Evolutionary conservation across 208 protist species (phyloP).

Genomic region (Zelonia costaricensis): DNA sequence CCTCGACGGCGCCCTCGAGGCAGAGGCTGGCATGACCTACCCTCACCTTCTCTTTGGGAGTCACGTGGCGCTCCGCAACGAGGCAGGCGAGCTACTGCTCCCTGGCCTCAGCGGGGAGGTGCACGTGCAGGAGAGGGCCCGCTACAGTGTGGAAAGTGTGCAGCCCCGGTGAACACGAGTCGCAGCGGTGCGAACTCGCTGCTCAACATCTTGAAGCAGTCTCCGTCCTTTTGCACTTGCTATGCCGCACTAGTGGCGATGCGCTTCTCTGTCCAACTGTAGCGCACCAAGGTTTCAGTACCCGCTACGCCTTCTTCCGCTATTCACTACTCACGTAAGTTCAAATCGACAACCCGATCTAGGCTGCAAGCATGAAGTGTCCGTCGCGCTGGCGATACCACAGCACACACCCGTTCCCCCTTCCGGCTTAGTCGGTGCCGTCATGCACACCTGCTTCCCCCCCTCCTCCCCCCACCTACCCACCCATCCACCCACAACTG

Average conservation of each 20-base stretch:
- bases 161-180: neutral
- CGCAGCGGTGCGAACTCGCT: neutral
- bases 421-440: neutral
- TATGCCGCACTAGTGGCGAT: too few species aligned
- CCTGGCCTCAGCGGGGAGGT: slow-evolving; percentile 60
- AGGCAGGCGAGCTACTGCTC: slow-evolving; percentile 34
- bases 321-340: too few species aligned
- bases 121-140: slow-evolving; percentile 20
- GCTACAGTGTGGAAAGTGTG: slow-evolving; percentile 38
- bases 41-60: slow-evolving; percentile 68
- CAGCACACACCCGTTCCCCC: too few species aligned
- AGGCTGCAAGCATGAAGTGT: too few species aligned
- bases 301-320: too few species aligned
- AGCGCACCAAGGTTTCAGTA: too few species aligned
- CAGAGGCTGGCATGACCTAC: slow-evolving; percentile 54
- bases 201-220: neutral
- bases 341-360: too few species aligned
- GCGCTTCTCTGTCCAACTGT: too few species aligned
- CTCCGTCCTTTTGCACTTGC: too few species aligned
- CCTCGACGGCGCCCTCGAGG: slow-evolving; percentile 44
- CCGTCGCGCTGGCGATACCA: too few species aligned
- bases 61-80: slow-evolving; percentile 35
- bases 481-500: neutral
- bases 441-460: neutral
- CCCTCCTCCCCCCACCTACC: neutral